These are phyloP conservation scores for Aspergillus spinulosporus DNA, from an alignment of 2,329 filamentous ascomycete species.

Conservation along the genomic window DNA sequence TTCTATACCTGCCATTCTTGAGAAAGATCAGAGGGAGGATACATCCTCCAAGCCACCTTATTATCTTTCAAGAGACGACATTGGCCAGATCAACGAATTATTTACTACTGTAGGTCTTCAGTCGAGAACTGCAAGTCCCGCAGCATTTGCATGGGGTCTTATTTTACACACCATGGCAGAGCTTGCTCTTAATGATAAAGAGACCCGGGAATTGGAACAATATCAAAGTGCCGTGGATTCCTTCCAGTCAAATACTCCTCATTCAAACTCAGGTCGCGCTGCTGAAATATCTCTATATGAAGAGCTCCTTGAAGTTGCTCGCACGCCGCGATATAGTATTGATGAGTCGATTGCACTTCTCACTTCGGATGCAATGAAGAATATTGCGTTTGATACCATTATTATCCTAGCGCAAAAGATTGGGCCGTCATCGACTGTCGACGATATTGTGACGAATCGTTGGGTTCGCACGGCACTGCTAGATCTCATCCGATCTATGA, in stretches of 20 bases:
- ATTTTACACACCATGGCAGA: conserved; percentile 69
- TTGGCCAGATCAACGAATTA: conserved; percentile 73
- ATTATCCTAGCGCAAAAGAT: conserved; percentile 46
- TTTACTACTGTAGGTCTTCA: conserved; percentile 60
- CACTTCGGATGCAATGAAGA: conserved; percentile 47
- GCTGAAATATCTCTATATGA: conserved; percentile 48
- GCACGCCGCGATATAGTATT: conserved; percentile 37
- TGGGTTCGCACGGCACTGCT: conserved; percentile 66
- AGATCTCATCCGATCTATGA: conserved; percentile 68
- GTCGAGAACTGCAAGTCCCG: conserved; percentile 66
- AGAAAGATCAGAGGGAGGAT: conserved; percentile 26
- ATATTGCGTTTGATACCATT: conserved; percentile 52
- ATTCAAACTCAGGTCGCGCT: conserved; percentile 29
- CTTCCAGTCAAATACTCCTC: conserved; percentile 39
- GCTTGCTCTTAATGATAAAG: conserved; percentile 62
- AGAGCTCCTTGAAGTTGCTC: conserved; percentile 48
- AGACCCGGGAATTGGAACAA: conserved; percentile 49
- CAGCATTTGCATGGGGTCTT: conserved; percentile 78
- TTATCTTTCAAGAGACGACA: conserved; percentile 66
- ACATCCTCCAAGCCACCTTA: conserved; percentile 54
- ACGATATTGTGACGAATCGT: conserved; percentile 58
- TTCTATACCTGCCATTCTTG: conserved; percentile 55
- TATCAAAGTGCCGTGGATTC: conserved; percentile 44
- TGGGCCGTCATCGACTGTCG: conserved; percentile 50
- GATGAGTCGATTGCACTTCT: conserved; percentile 53